phyloP scores from a whole-genome alignment of 2,329 filamentous ascomycete genomes.

The Thielaviopsis ethacetica region DNA sequence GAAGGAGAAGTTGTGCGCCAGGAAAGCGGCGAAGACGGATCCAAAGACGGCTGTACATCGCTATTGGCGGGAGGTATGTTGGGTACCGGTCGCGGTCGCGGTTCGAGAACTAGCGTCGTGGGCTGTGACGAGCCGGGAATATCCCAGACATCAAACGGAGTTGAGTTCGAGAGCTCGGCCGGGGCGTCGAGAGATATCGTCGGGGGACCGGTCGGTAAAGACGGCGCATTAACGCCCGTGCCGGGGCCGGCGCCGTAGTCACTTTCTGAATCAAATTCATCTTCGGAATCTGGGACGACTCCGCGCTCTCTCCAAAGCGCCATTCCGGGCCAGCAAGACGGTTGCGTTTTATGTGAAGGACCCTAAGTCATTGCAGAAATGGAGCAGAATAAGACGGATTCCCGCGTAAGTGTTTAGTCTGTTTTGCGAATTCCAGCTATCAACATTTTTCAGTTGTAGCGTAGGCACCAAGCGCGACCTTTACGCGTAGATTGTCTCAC shows the following conservation, averaged over 20 bases:
- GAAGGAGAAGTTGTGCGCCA: constrained; percentile 1
- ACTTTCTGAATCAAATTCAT: constrained; percentile 28
- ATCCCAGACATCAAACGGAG: constrained; percentile 7
- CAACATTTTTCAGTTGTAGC: background rate
- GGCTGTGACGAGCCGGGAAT: constrained; percentile 6
- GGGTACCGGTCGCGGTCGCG: background rate
- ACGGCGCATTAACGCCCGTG: constrained; percentile 11
- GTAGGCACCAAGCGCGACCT: constrained; percentile 1
- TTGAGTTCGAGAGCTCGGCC: background rate
- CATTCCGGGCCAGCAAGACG: constrained; percentile 18
- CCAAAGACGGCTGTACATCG: background rate
- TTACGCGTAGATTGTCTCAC: constrained; percentile 7
- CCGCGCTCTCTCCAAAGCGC: constrained; percentile 33
- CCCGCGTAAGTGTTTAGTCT: background rate
- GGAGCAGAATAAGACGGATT: background rate
- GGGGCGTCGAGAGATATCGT: background rate
- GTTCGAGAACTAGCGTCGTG: background rate
- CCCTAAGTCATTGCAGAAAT: background rate
- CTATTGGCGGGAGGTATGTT: background rate
- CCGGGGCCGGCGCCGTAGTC: constrained; percentile 15
- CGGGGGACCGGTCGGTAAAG: background rate
- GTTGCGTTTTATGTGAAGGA: background rate
- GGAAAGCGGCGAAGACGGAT: constrained; percentile 7
- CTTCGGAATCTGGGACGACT: constrained; percentile 35
- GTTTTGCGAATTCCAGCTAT: background rate